These are phyloP conservation scores for Hemileccinum rubropunctum DNA, from an alignment of 768 basidiomycete species.

Conservation along the genomic window DNA sequence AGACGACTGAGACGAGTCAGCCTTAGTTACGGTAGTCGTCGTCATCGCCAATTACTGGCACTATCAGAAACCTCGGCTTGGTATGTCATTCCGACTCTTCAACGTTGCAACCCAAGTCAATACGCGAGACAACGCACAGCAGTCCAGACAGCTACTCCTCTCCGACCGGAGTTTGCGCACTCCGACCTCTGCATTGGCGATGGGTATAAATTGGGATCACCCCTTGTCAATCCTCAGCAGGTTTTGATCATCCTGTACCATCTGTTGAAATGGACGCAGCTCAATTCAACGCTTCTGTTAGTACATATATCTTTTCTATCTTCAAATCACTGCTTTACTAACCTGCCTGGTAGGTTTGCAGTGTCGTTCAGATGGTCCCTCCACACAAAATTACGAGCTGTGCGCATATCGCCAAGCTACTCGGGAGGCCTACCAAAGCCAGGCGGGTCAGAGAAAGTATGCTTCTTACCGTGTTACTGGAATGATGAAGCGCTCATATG, in stretches of 20 bases:
- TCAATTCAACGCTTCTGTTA: constrained; percentile 14
- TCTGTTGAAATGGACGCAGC: constrained; percentile 12
- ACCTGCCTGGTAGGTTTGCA: constrained; percentile 52
- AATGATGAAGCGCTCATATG: neutral
- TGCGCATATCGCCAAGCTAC: constrained; percentile 77
- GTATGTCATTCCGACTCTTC: no score
- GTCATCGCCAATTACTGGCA: no score
- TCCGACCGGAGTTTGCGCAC: no score
- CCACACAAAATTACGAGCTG: constrained; percentile 63
- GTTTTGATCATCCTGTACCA: neutral
- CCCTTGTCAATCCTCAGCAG: neutral
- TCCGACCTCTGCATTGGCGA: no score
- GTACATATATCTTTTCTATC: no score
- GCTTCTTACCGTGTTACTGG: neutral
- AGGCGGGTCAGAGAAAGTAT: constrained; percentile 80
- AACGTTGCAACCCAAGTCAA: neutral
- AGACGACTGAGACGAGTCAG: no score
- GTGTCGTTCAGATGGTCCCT: constrained; percentile 65
- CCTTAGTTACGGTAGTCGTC: no score
- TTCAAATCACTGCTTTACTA: neutral
- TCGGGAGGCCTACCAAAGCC: constrained; percentile 72
- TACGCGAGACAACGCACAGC: neutral
- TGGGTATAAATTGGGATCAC: no score
- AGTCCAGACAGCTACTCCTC: no score
- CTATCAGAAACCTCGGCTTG: no score